Evolutionary conservation across 1,139 yeast species (phyloP).

Genomic region (Geotrichum aggregatum): DNA sequence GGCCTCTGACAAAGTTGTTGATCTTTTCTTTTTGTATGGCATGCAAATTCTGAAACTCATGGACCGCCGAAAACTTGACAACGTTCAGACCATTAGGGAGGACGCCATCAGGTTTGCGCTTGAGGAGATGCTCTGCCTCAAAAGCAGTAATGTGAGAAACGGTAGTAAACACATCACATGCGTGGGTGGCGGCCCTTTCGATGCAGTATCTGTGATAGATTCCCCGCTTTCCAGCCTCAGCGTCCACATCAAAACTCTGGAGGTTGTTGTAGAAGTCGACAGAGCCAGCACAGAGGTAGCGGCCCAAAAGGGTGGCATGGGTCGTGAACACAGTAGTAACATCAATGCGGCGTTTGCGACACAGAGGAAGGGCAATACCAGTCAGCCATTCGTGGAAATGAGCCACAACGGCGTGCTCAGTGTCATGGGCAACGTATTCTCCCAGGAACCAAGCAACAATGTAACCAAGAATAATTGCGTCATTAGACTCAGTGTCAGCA

Average conservation of each 20-base stretch:
- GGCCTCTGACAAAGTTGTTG: constrained; percentile 92
- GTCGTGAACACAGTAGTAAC: constrained; percentile 95
- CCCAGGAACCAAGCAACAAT: constrained; percentile 96
- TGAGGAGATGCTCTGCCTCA: constrained; percentile 87
- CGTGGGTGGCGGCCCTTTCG: constrained; percentile 93
- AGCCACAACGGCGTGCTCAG: constrained; percentile 80
- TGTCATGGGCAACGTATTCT: constrained; percentile 83
- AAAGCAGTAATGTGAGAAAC: constrained; percentile 95
- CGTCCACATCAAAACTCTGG: constrained; percentile 87
- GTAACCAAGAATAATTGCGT: constrained; percentile 88
- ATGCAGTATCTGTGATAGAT: constrained; percentile 95
- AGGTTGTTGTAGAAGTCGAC: constrained; percentile 93
- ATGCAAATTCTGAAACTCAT: constrained; percentile 95
- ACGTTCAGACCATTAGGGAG: constrained; percentile 95
- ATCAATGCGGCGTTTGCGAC: constrained; percentile 86
- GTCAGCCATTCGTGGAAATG: constrained; percentile 99
- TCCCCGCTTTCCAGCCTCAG: constrained; percentile 96
- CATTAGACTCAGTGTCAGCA: constrained; percentile 81
- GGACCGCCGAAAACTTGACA: constrained; percentile 93
- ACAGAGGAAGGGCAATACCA: constrained; percentile 88
- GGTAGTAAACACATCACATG: constrained; percentile 96
- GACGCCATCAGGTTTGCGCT: constrained; percentile 95
- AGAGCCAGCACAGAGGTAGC: constrained; percentile 93
- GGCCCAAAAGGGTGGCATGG: constrained; percentile 91
- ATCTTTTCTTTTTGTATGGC: constrained; percentile 87